Conservation (phyloP, 225 moss, liverwort and hornwort genomes). For the Asterella californica region DNA sequence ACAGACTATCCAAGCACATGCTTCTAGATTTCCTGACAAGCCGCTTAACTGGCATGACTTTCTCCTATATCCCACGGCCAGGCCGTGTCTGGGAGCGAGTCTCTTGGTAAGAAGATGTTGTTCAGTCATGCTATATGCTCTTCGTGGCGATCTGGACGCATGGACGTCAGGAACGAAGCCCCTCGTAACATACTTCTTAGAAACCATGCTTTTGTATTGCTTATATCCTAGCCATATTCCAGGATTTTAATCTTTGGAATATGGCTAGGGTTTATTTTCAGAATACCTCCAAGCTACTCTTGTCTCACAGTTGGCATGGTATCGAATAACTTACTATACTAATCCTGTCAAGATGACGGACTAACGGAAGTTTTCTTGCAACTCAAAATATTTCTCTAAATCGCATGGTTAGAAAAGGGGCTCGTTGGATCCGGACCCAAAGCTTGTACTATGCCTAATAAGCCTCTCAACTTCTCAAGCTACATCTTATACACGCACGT, state of each 20-base stretch:
- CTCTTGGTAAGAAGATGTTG: constrained; percentile 78
- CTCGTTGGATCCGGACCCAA: constrained; percentile 18
- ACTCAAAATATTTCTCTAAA: constrained; percentile 30
- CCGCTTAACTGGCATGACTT: neutral
- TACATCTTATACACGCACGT: too few relatives aligned
- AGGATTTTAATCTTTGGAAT: too few relatives aligned
- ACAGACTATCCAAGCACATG: too few relatives aligned
- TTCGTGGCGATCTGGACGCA: constrained; percentile 67
- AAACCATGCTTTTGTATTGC: constrained; percentile 55
- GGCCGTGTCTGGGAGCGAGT: constrained; percentile 85
- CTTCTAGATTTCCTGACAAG: too few relatives aligned
- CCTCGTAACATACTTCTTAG: constrained; percentile 68
- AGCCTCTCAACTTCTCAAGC: too few relatives aligned
- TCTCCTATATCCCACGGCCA: constrained; percentile 41
- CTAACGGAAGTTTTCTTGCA: neutral
- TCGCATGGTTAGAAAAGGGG: constrained; percentile 34
- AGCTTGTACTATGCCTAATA: too few relatives aligned
- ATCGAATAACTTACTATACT: neutral
- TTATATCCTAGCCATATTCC: too few relatives aligned
- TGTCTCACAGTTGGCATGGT: neutral
- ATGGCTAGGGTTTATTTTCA: too few relatives aligned
- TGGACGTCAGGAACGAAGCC: constrained; percentile 75
- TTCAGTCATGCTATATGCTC: constrained; percentile 71
- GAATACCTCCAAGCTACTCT: too few relatives aligned
- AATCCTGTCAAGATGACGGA: neutral